phyloP scores from a whole-genome alignment of 768 basidiomycete species.

The Podaxis sp. region DNA sequence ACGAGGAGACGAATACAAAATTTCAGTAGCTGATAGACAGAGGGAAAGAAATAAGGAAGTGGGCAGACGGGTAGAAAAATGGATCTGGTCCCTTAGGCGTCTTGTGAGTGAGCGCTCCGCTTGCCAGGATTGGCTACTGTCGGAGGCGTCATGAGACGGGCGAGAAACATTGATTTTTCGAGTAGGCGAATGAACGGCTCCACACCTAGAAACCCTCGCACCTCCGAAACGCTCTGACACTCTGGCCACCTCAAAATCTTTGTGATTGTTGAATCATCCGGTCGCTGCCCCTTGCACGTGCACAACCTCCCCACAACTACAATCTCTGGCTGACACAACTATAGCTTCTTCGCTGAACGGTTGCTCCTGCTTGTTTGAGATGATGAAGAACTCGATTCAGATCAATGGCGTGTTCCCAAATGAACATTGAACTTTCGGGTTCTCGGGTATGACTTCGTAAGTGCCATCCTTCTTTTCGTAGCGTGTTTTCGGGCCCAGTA shows the following conservation, averaged over 20 bases:
- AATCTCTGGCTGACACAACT: conserved; percentile 22
- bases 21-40: too few species aligned
- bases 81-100: too few species aligned
- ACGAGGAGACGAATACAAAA: too few species aligned
- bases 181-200: background rate
- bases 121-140: too few species aligned
- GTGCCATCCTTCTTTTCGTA: conserved; percentile 28
- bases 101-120: too few species aligned
- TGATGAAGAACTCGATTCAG: conserved; percentile 33
- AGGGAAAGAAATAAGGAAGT: too few species aligned
- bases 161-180: too few species aligned
- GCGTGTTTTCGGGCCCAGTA: conserved; percentile 29
- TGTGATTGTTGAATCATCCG: conserved; percentile 20
- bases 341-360: conserved; percentile 32
- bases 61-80: too few species aligned
- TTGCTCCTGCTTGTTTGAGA: conserved; percentile 30
- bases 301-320: conserved; percentile 27
- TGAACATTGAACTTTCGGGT: conserved; percentile 33
- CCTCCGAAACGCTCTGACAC: conserved; percentile 21
- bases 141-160: too few species aligned
- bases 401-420: conserved; percentile 36
- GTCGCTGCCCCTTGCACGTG: conserved; percentile 25
- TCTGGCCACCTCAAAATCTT: conserved; percentile 27
- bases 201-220: conserved; percentile 25
- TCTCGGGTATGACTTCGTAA: conserved; percentile 22